Conservation (phyloP, 2,329 filamentous ascomycete genomes). For the Xylariaceae sp. region DNA sequence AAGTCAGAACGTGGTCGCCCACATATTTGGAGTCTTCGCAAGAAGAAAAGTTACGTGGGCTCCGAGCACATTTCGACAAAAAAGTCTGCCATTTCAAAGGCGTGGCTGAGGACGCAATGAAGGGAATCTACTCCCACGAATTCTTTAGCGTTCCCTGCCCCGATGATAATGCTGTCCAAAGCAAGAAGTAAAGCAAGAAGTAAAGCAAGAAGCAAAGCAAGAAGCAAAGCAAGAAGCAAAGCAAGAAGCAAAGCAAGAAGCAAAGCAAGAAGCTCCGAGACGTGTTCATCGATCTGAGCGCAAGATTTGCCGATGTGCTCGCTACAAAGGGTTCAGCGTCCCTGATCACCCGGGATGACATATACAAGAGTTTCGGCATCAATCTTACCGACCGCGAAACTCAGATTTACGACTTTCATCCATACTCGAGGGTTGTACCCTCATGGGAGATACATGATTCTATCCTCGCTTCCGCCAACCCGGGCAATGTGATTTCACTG, state of each 20-base stretch:
- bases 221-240: constrained; percentile 22
- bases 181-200: too few species aligned
- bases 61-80: constrained; percentile 30
- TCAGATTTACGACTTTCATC: too few species aligned
- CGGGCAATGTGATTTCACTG: constrained; percentile 38
- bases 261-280: constrained; percentile 28
- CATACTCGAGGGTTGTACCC: too few species aligned
- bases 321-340: constrained; percentile 24
- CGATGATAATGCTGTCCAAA: too few species aligned
- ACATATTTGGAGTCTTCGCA: constrained; percentile 24
- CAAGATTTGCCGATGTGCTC: constrained; percentile 27
- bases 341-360: too few species aligned
- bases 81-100: constrained; percentile 35
- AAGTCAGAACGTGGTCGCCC: constrained; percentile 20
- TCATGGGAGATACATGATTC: too few species aligned
- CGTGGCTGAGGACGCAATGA: constrained; percentile 34
- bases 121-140: constrained; percentile 35
- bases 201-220: constrained; percentile 25
- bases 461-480: constrained; percentile 32
- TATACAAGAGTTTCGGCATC: too few species aligned
- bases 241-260: too few species aligned
- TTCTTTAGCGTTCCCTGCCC: constrained; percentile 34
- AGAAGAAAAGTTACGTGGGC: too few species aligned
- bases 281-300: constrained; percentile 30
- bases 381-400: too few species aligned